These are phyloP conservation scores for Pseudozyma pruni DNA, from an alignment of 1,284 basidiomycete species.

Conservation along the genomic window DNA sequence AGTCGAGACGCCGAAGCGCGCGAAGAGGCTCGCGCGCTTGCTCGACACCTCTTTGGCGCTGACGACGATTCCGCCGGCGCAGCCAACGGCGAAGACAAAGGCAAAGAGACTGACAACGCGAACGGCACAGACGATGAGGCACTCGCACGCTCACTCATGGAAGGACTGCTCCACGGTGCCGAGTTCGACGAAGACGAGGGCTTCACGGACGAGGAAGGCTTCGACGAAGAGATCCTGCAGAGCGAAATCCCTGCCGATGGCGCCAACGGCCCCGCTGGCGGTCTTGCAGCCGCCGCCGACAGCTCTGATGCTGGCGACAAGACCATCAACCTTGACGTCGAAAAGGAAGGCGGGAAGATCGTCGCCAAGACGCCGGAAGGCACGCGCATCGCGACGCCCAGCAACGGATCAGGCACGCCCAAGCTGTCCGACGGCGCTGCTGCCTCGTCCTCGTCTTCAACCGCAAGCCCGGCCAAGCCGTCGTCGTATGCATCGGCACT, in stretches of 20 bases:
- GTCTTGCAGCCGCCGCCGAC: constrained; percentile 10
- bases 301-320: constrained; percentile 43
- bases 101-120: constrained; percentile 7
- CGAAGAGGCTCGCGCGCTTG: constrained; percentile 35
- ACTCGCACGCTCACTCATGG: constrained; percentile 53
- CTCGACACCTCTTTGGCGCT: constrained; percentile 36
- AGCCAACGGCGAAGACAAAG: constrained; percentile 23
- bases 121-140: constrained; percentile 31
- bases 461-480: constrained; percentile 58
- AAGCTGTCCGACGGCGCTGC: constrained; percentile 61
- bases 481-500: constrained; percentile 90
- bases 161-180: constrained; percentile 52
- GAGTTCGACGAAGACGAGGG: constrained; percentile 55
- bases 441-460: constrained; percentile 27
- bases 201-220: constrained; percentile 56
- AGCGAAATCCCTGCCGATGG: constrained; percentile 50
- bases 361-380: constrained; percentile 96
- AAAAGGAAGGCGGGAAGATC: constrained; percentile 73
- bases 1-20: constrained; percentile 18
- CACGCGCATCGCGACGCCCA: constrained; percentile 89
- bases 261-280: constrained; percentile 12
- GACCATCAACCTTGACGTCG: constrained; percentile 59
- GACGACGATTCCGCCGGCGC: constrained; percentile 11
- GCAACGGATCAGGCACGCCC: constrained; percentile 61
- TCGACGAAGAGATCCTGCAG: constrained; percentile 59